Evolutionary conservation across 2,329 filamentous ascomycete species (phyloP), one percentile per base, ranked within the genome.

Genomic region (Elsinoe ampelina): DNA sequence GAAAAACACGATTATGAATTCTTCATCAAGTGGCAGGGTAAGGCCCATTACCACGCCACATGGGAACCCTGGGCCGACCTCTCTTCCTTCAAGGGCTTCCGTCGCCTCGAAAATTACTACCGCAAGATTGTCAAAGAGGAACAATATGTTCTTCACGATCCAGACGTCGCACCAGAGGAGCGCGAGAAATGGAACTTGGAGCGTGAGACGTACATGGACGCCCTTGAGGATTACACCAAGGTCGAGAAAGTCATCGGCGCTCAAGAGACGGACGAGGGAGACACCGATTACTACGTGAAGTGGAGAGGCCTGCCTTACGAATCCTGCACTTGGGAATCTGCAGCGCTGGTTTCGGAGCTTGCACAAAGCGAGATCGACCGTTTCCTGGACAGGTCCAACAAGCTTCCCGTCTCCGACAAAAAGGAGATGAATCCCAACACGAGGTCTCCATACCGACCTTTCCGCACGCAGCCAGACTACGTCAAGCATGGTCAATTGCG

Each of bases 121-220:
- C 84, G 85, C 64, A 95, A 91, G 69, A 77, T 86, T 39, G 83
- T 96, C 54, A 81, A 86, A 62, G 82, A 87, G 62, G 90, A 96
- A 66, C 80, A 95, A 56, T 82, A 86, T 58, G 82, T 95, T 68
- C 80, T 83, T 58, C 82, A 85, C 63, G 87, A 88, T 35, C 82
- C 80, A 10, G 85, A 90, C 47, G 80, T 89, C 39, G 82, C 86
- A 11, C 86, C 86, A 0, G 89, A 97, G 73, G 88, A 92, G 63
- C 86, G 87, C 60, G 89, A 97, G 72, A 91, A 95, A 70, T 95
- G 91, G 79, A 88, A 90, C 69, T 82, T 98, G n/a, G 90, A 97
- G 66, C 86, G 90, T 52, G 93, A 98, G 73, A 84, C 90, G 58
- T 87, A 93, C 61, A 83, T 90, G 58, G 91, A 97, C 69, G 87